Conservation (phyloP, 2,329 filamentous ascomycete genomes). For the Epichloe festucae region DNA sequence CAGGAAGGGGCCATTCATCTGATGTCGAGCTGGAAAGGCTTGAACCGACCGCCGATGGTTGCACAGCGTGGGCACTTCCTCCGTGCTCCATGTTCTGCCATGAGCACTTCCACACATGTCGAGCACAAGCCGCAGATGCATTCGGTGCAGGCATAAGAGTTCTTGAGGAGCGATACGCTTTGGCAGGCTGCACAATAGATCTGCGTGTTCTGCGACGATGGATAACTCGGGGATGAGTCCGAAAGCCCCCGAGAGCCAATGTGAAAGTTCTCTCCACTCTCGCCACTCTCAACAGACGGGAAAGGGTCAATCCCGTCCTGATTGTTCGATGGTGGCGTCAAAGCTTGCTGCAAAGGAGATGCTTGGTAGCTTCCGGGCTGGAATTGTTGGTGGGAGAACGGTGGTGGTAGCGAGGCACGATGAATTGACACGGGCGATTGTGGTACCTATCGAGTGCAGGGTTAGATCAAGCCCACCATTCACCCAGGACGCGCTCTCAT, state of each 20-base stretch:
- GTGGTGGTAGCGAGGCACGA: conserved; percentile 48
- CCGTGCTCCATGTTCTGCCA: conserved; percentile 61
- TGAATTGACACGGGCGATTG: conserved; percentile 53
- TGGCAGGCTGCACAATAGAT: conserved; percentile 90
- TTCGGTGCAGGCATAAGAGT: conserved; percentile 89
- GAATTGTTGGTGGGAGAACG: conserved; percentile 48
- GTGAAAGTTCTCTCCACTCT: conserved; percentile 60
- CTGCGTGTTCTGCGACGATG: conserved; percentile 61
- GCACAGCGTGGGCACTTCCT: conserved; percentile 70
- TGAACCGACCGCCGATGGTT: conserved; percentile 67
- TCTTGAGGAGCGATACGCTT: conserved; percentile 60
- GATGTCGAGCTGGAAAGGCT: conserved; percentile 75
- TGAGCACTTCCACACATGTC: conserved; percentile 71
- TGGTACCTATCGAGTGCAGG: conserved; percentile 37
- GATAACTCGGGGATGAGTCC: conserved; percentile 61
- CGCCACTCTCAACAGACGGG: conserved; percentile 72
- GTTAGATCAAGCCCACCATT: not conserved
- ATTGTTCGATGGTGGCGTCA: conserved; percentile 68
- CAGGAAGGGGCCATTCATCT: conserved; percentile 6
- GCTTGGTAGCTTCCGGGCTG: conserved; percentile 62
- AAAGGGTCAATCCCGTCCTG: conserved; percentile 64
- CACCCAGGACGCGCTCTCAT: not conserved
- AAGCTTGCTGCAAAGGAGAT: conserved; percentile 77
- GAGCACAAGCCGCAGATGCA: conserved; percentile 90
- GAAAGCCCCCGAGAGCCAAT: conserved; percentile 52